A percentile compares a stretch with the other conserved stretches of the same genome.
These are phyloP conservation scores for Handroanthus guayacan DNA, from an alignment of 257 asterid species.

Conservation along the genomic window DNA sequence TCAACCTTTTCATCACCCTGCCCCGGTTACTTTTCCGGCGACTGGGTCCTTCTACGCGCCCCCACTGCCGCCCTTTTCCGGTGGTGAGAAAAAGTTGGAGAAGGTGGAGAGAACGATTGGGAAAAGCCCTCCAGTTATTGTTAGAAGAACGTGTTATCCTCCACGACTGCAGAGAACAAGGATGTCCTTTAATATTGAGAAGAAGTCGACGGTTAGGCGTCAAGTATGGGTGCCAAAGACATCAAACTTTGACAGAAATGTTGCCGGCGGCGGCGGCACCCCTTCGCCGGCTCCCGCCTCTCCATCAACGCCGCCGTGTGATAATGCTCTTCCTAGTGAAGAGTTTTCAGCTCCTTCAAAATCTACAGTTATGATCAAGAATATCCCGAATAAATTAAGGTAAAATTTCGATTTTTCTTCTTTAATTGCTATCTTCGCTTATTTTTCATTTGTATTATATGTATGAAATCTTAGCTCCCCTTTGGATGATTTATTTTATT, in stretches of 20 bases:
- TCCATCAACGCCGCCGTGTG: background rate
- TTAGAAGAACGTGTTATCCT: background rate
- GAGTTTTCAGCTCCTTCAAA: too few relatives aligned
- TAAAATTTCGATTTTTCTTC: background rate
- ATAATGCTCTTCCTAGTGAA: background rate
- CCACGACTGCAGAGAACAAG: background rate
- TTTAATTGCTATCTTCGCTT: background rate
- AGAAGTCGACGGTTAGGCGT: background rate
- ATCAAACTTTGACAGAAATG: background rate
- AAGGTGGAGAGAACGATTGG: background rate
- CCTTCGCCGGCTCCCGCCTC: background rate
- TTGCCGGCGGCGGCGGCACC: background rate
- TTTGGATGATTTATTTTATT: too few relatives aligned
- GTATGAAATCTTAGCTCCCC: background rate
- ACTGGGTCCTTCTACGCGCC: background rate
- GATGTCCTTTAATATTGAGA: background rate
- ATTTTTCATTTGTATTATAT: background rate
- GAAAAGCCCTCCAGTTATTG: background rate
- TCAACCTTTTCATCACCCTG: background rate
- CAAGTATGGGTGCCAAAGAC: constrained; percentile 6
- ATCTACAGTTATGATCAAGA: constrained; percentile 48
- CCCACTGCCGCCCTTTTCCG: background rate
- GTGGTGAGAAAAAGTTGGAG: background rate
- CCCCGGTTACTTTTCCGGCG: background rate
- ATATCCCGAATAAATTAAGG: constrained; percentile 51